Base-by-base conservation (phyloP, 2,329 filamentous ascomycete genomes). In the Epichloe bromicola region DNA sequence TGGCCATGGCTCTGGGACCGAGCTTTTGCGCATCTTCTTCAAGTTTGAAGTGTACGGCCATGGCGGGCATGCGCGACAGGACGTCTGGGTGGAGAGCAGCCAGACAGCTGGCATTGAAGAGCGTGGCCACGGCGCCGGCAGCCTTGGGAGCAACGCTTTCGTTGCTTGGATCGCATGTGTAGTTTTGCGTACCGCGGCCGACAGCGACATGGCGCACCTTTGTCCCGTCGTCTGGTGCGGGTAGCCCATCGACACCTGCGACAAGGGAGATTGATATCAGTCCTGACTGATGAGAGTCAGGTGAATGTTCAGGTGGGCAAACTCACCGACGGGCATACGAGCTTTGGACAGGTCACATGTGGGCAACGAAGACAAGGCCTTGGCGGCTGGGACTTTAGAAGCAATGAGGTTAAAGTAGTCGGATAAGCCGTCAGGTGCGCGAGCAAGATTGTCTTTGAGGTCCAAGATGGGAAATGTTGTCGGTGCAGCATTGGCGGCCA, bases 121-220 rank as follows among this genome's bases (percentile, higher is more conserved):
- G 86, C 1, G 80, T 83, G 50, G 91, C 91, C 0, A 88, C 63
- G 50, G 91, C 91, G 56, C 91, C 91, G 47, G 74, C 67, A 17
- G 82, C 74, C 10, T 72, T 73, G 14, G 91, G 90, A 0, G 69
- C 70, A 0, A 80, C 76, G 3, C 76, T 77, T 2, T 78, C 63
- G 58, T 85, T 78, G 55, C 68, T 68, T 50, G 75, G 70, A 53
- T 78, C 73, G 74, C 91, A 96, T 48, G 88, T 94, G 74, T 96
- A 97, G 76, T 96, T 96, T 71, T 96, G 83, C 7, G 86, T 93
- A 54, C 91, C 91, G 43, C 88, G 83, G 60, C 91, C 91, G 55
- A 96, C 74, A 63, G 85, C 87, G 50, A 96, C 85, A 67, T 94
- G 87, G 63, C 80, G 77, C 48, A 94, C 74, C 3, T 63, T 71